phyloP scores from a whole-genome alignment of 192 early-diverging fungal species.

The Glomus cerebriforme region DNA sequence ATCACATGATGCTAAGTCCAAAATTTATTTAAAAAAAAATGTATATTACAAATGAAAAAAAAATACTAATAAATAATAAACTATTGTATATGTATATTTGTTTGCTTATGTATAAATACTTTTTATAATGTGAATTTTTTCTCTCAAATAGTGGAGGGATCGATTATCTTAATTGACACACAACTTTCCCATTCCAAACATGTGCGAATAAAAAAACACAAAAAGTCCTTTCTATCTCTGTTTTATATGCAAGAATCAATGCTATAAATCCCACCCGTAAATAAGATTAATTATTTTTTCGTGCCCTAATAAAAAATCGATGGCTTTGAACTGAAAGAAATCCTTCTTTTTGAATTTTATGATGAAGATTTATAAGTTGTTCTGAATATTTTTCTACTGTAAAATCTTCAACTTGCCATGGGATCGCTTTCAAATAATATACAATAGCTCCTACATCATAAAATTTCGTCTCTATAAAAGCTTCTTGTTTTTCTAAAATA shows the following conservation, averaged over 20 bases:
- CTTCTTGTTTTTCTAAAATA: slow-evolving; percentile 22
- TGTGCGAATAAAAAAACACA: not conserved
- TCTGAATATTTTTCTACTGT: slow-evolving; percentile 38
- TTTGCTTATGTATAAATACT: no score
- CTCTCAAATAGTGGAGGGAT: no score
- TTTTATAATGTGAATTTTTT: no score
- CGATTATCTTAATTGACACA: no score
- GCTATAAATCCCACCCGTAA: not conserved
- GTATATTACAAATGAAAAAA: no score
- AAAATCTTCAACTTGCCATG: slow-evolving; percentile 37
- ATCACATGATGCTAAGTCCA: no score
- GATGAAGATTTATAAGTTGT: slow-evolving; percentile 35
- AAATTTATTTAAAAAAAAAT: no score
- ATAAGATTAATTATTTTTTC: not conserved
- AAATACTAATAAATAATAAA: no score
- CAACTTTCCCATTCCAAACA: no score
- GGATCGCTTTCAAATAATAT: slow-evolving; percentile 35
- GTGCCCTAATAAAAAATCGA: slow-evolving; percentile 36
- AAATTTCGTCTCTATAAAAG: slow-evolving; percentile 34
- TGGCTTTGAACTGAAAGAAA: slow-evolving; percentile 29
- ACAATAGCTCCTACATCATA: slow-evolving; percentile 41
- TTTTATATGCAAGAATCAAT: not conserved
- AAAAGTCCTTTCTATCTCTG: not conserved
- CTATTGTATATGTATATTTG: no score
- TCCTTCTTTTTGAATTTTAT: slow-evolving; percentile 35